Evolutionary conservation across 257 asterid genomes (phyloP), one percentile per base, ranked within the genome.

Genomic region (Solanum chilense): DNA sequence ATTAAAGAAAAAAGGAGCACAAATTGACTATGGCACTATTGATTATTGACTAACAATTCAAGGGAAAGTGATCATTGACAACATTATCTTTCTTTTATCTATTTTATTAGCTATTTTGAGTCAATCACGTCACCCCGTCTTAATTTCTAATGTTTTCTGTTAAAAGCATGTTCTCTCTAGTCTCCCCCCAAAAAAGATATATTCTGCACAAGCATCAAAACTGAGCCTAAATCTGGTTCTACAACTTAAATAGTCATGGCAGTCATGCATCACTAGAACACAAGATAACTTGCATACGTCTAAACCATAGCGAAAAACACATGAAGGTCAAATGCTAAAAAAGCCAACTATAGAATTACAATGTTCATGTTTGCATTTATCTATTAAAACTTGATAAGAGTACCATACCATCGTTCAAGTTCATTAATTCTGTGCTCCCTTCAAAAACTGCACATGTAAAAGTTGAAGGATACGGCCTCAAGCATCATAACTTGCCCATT

Each of bases 401-500:
- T 69, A 83, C 7, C 27, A 77, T 82, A 47, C 90, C 85, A 71
- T 62, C 44, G 85, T 56, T 71, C 49, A 66, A 66, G 60, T 66
- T 86, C 76, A 35, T 75, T 87, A 71, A 23, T 77, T 70, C 27
- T 73, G 69, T 78, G 85, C 86, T 85, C 83, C 90, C 39, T 83
- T 89, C 81, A 85, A 85, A 31, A 85, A 84, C 85, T 88, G 92
- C 82, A 88, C 84, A 77, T 74, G 78, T 81, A 89, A 85, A 75
- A 87, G 83, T 88, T 90, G 89, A 85, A 88, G 81, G 77, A 90
- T 88, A 86, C 41, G 15, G 86, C 86, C 69, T 85, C 81, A 68
- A 82, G 86, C 83, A 89, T 83, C 91, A 87, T 86, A 47, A 90
- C 64, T 89, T 87, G 91, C 66, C 91, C 45, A 62, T 86, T 66